Conservation (phyloP, 192 early-diverging fungal genomes). For the Bifiguratus adelaidae region DNA sequence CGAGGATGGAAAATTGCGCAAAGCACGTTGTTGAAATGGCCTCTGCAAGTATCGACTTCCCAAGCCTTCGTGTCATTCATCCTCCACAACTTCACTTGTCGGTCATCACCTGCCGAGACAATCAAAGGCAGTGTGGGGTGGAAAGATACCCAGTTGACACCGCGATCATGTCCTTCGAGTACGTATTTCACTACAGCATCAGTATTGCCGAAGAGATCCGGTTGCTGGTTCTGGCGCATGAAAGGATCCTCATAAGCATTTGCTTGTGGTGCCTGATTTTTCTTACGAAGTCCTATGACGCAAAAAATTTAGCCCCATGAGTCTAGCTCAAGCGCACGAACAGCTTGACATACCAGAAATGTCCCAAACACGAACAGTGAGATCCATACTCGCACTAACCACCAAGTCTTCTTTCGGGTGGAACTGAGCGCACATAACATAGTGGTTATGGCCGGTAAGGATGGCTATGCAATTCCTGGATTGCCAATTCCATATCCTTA, state of each 20-base stretch:
- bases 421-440: constrained; percentile 98
- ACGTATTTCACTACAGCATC: constrained; percentile 98
- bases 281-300: constrained; percentile 59
- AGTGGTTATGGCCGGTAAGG: constrained; percentile 97
- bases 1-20: constrained; percentile 92
- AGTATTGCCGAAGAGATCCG: constrained; percentile 93
- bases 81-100: constrained; percentile 97
- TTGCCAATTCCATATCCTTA: constrained; percentile 99
- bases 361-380: constrained; percentile 99
- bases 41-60: constrained; percentile 99
- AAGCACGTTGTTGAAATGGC: constrained; percentile 97
- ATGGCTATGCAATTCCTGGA: constrained; percentile 95
- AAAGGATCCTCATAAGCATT: constrained; percentile 40
- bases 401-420: constrained; percentile 97
- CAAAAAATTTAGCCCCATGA: no score
- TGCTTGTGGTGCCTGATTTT: constrained; percentile 60
- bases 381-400: constrained; percentile 92
- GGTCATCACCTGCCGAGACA: constrained; percentile 95
- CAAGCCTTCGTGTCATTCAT: constrained; percentile 98
- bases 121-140: constrained; percentile 95
- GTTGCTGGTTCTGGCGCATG: constrained; percentile 48
- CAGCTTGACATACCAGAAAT: constrained; percentile 60
- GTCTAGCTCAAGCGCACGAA: neutral
- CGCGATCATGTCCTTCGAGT: constrained; percentile 93
- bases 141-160: constrained; percentile 97